These are phyloP conservation scores for Buxus sempervirens DNA, from an alignment of 164 flowering plant genomes.

Conservation along the genomic window DNA sequence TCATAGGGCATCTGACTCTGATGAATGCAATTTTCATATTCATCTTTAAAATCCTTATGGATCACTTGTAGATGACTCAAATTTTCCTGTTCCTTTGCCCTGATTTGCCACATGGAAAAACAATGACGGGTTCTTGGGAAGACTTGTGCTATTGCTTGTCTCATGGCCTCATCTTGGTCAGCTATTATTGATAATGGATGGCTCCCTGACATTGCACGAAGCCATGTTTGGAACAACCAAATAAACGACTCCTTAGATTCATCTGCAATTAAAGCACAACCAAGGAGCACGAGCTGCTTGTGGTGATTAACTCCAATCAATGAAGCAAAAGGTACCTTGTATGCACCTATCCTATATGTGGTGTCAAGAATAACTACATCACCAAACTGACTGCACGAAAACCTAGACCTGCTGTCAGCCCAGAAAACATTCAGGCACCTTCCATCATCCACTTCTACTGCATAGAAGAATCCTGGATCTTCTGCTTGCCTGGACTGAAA, in stretches of 20 bases:
- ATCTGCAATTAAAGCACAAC: conserved; percentile 54
- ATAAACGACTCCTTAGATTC: conserved; percentile 48
- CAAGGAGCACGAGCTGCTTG: conserved; percentile 54
- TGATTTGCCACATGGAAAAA: conserved; percentile 52
- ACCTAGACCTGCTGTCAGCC: conserved; percentile 61
- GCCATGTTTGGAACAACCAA: conserved; percentile 54
- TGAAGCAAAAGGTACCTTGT: conserved; percentile 47
- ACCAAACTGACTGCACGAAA: conserved; percentile 50
- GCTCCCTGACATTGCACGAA: conserved; percentile 50
- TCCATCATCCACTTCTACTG: conserved; percentile 41
- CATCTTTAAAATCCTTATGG: conserved; percentile 34
- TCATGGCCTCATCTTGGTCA: conserved; percentile 54
- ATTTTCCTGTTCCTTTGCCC: conserved; percentile 36
- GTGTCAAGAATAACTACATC: conserved; percentile 53
- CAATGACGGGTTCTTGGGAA: conserved; percentile 48
- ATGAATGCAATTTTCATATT: conserved; percentile 44
- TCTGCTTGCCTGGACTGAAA: conserved; percentile 54
- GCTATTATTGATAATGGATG: conserved; percentile 50
- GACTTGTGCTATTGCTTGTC: conserved; percentile 41
- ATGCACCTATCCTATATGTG: conserved; percentile 32
- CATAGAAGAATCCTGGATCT: conserved; percentile 59
- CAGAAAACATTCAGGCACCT: conserved; percentile 51
- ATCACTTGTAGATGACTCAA: conserved; percentile 22
- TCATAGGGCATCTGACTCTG: conserved; percentile 40
- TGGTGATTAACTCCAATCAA: conserved; percentile 61